Base-by-base conservation (phyloP, 768 basidiomycete genomes). In the Mycena rebaudengoi region DNA sequence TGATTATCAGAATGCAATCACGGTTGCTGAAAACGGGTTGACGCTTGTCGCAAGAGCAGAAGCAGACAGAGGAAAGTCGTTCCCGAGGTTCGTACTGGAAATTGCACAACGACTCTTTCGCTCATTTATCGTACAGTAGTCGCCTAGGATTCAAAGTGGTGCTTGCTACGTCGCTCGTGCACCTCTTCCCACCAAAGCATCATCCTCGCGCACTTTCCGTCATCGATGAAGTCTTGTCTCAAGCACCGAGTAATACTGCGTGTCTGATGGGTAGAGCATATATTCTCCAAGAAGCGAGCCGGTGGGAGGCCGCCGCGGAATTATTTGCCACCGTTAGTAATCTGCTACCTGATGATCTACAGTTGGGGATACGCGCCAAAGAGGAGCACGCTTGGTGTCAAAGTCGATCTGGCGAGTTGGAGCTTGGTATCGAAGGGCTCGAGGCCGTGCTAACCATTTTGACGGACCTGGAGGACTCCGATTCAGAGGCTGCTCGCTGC, bases 341-440 rank as follows among this genome's bases (percentile, higher is more conserved):
- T 20, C 68, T 89, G 4, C 68, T 85, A 20, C 77, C 81, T 0
- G 82, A 83, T 8, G 82, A 85, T 66, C 50, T 79, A 1, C 75
- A 81, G 28, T 77, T 81, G 40, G 84, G 83, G 5, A 62, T 91
- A 14, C 88, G 91, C 44, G 91, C 94, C 0, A 80, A 78, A 63
- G 95, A 97, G 70, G 96, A 98, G 72, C 74, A 82, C 13, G 94
- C 91, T 0, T 99, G 98, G 98, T 95, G 95, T 74, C 78, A 80
- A 50, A 84, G 86, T 52, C 90, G 89, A 52, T 66, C 82, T 0
- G 83, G 81, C 10, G 76, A 82, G 23, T 68, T 79, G 1, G 82
- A 86, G 16, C 71, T 77, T 25, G 89, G 86, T 25, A 71, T 85
- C 32, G 62, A 75, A 48, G 80, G 76, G 23, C 74, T 95, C 48